Base-by-base conservation (phyloP, 306 rosid species). In the Quercus ilex region DNA sequence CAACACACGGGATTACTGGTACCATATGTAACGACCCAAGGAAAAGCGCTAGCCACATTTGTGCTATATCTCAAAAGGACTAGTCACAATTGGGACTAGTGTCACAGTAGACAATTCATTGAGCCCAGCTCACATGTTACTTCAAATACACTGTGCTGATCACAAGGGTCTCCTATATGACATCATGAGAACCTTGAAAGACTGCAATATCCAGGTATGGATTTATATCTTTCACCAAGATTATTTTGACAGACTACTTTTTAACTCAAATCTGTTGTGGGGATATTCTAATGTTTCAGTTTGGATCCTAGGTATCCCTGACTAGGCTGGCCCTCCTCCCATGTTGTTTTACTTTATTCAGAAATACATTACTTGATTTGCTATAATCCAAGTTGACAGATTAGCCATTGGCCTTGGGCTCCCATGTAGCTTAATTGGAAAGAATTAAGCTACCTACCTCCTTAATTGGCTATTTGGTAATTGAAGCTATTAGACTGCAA, bases 181-280 rank as follows among this genome's bases (percentile, higher is more conserved):
- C 85, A 86, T 93, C 59, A 73, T 93, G 93, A 88, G 98, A 84
- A 90, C 92, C 51, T 90, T 94, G 73, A 93, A 93, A 84, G 98
- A 93, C 84, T 91, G 83, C 73, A 84, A 91, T 74, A 87, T 93
- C 64, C 91, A 78, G 97, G 98, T 93, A 88, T 69, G 43, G 23
- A 31, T 74, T 77, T 53, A 70, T 75, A 75, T 82, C 81, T 77
- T 55, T 41, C 49, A 3, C 19, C 35, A 3, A 17, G 26, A 62
- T 18, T 63, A 30, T 74, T 38, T 68, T 65, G 15, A 28, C 25
- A 57, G 69, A 4, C 52, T 28, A 7, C 2, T 57, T 65, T 17
- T 30, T 18, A 38, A 20, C 62, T 53, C 2, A 11, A 51, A 20
- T 70, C 4, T 69, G 38, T 46, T 19, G 62, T 69, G 28, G 55